Evolutionary conservation across 306 rosid species (phyloP).

Genomic region (Aeschynomene evenia): DNA sequence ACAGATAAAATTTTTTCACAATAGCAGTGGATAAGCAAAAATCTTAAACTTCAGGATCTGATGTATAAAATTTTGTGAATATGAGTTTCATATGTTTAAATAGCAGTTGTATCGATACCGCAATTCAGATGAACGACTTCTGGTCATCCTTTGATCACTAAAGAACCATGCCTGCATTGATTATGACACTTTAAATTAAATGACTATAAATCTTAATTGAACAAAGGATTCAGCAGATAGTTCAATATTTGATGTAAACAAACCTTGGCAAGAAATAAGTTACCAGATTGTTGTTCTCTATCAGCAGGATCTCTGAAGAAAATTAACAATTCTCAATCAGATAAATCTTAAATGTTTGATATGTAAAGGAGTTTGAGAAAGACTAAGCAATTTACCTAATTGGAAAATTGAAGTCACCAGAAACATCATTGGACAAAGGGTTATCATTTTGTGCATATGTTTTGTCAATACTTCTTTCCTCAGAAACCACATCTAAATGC

Average conservation of each 20-base stretch:
- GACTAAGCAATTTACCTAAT: slow-evolving; percentile 52
- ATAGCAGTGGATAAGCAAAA: slow-evolving; percentile 4
- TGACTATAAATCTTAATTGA: slow-evolving; percentile 31
- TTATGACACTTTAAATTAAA: slow-evolving; percentile 32
- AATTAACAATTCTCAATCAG: slow-evolving; percentile 18
- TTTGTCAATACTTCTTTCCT: slow-evolving; percentile 63
- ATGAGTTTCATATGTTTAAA: no score
- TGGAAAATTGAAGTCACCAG: slow-evolving; percentile 53
- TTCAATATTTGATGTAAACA: slow-evolving; percentile 18
- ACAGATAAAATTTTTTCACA: not conserved
- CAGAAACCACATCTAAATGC: slow-evolving; percentile 52
- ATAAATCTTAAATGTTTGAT: not conserved
- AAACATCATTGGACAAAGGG: slow-evolving; percentile 46
- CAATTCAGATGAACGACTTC: slow-evolving; percentile 96
- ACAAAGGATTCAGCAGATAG: slow-evolving; percentile 20
- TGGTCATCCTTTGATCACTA: slow-evolving; percentile 82
- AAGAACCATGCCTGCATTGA: slow-evolving; percentile 92
- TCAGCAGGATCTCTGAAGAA: slow-evolving; percentile 71
- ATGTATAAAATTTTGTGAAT: not conserved
- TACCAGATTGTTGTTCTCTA: slow-evolving; percentile 63
- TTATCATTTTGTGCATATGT: slow-evolving; percentile 42
- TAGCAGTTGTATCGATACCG: slow-evolving; percentile 48
- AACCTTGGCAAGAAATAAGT: slow-evolving; percentile 82
- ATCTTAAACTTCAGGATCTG: slow-evolving; percentile 4
- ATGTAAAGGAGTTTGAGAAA: slow-evolving; percentile 11